These are phyloP conservation scores for Apiotrichum brassicae DNA, from an alignment of 1,284 basidiomycete genomes.

Conservation along the genomic window DNA sequence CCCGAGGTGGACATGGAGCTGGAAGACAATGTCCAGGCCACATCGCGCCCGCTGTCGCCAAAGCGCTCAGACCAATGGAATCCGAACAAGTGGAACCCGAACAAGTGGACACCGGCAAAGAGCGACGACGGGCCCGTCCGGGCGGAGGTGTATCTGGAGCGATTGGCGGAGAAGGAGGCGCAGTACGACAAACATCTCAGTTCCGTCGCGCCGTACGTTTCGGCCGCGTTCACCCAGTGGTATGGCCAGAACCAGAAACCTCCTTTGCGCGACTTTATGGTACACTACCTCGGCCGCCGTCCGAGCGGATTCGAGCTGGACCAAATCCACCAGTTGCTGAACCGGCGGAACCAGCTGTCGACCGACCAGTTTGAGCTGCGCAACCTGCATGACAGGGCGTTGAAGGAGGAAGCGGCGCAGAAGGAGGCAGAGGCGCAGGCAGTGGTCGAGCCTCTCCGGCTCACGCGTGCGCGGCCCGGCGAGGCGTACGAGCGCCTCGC, in stretches of 20 bases:
- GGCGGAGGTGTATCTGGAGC: constrained; percentile 15
- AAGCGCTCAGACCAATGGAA: constrained; percentile 4
- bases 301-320: constrained; percentile 26
- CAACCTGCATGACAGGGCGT: constrained; percentile 13
- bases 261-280: constrained; percentile 27
- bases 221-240: constrained; percentile 37
- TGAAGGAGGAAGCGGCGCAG: neutral
- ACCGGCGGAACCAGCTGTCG: constrained; percentile 16
- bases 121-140: neutral
- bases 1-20: constrained; percentile 9
- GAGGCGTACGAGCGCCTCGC: constrained; percentile 77
- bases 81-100: constrained; percentile 6
- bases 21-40: constrained; percentile 5
- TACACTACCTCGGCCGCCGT: constrained; percentile 34
- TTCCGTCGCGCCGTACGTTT: constrained; percentile 34
- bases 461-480: constrained; percentile 4
- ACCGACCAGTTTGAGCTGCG: constrained; percentile 23
- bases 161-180: constrained; percentile 21
- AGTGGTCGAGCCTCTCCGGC: neutral
- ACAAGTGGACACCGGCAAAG: neutral
- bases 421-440: neutral
- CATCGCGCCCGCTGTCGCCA: neutral
- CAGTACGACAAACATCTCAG: constrained; percentile 21
- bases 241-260: constrained; percentile 23
- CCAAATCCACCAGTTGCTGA: constrained; percentile 30